Evolutionary conservation across 2,329 filamentous ascomycete genomes (phyloP), one percentile per base, ranked within the genome.

Genomic region (Verticillium alfalfae): DNA sequence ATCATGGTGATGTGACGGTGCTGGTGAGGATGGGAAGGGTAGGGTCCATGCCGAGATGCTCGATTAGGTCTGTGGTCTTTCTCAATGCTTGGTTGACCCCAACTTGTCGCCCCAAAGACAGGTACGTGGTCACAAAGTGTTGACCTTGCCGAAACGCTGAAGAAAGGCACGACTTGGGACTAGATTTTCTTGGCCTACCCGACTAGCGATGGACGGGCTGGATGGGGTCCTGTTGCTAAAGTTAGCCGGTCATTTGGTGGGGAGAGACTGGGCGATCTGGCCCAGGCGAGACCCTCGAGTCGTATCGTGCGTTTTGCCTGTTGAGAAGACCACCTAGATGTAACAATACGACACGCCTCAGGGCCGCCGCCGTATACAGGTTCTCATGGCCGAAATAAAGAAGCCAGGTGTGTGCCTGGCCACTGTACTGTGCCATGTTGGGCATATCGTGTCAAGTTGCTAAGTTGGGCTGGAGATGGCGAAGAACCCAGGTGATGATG

Each of bases 391-490:
- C 10, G 22, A 12, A 9, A n/a, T 52, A 13, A 7, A 18, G n/a
- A 22, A 8, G 45, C 12, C 13, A 18, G 45, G 8, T 18, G 45
- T 52, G 45, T 52, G 45, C 22, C 45, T 52, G 45, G 45, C 18
- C 45, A 26, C 8, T 22, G 39, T 41, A 16, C 39, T 15, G 39
- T 16, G 45, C 22, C 22, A 18, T 22, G 18, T 3, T 22, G 6
- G 45, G 39, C 39, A 9, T 26, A 18, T 52, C 45, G 76, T 77
- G 22, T 52, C 5, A 68, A 70, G 56, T 58, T 79, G 0, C 0
- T 78, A 1, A 26, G 65, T 1, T 76, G 73, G 72, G 67, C 74
- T 0, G 70, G 72, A 0, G 65, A 77, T 34, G 41, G 63, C 1
- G 70, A 79, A 13, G 76, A 52, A n/a, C 39, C 39, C 39, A 45